Conservation (phyloP, 2,329 filamentous ascomycete species). For the Monilinia aucupariae region DNA sequence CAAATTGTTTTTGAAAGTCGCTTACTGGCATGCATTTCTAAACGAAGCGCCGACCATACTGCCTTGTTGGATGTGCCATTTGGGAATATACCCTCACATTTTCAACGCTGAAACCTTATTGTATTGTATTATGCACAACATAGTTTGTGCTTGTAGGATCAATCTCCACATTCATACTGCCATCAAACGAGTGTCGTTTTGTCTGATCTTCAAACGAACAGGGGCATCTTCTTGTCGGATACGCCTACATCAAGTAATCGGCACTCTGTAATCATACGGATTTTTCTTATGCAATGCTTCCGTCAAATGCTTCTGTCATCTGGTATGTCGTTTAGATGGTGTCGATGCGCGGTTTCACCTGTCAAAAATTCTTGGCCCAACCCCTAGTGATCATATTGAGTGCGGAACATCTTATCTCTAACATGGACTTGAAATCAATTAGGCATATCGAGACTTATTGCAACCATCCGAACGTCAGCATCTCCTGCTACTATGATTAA, state of each 20-base stretch:
- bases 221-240: constrained; percentile 22
- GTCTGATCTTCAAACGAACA: constrained; percentile 23
- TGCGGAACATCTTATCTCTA: background rate
- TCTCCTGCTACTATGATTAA: constrained; percentile 16
- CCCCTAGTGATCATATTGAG: background rate
- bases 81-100: background rate
- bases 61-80: background rate
- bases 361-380: constrained; percentile 22
- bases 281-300: background rate
- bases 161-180: constrained; percentile 15
- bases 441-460: background rate
- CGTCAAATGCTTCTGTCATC: background rate
- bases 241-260: background rate
- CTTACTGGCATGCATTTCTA: background rate
- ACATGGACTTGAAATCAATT: constrained; percentile 11
- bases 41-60: background rate
- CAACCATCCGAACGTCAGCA: too few species aligned
- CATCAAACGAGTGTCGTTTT: constrained; percentile 31
- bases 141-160: background rate
- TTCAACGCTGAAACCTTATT: background rate
- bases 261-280: background rate
- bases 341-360: constrained; percentile 24
- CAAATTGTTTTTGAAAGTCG: too few species aligned
- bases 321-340: constrained; percentile 17
- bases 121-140: constrained; percentile 4